These are phyloP conservation scores for Hyaloscypha bicolor DNA, from an alignment of 495 filamentous ascomycete genomes.

Conservation along the genomic window DNA sequence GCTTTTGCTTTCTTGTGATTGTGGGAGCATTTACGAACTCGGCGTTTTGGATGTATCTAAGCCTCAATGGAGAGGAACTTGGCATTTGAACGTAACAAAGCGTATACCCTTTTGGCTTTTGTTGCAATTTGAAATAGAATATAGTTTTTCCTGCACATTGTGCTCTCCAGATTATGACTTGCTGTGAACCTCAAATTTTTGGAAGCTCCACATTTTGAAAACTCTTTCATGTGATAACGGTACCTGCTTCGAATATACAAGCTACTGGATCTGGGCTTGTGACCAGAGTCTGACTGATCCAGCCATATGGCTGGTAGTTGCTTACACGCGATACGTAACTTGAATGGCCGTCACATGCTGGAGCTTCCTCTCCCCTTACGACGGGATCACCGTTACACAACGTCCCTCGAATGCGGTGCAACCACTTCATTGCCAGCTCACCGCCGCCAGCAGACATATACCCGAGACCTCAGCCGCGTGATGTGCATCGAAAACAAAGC, in stretches of 20 bases:
- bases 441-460: not conserved
- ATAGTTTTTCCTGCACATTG: not conserved
- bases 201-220: not conserved
- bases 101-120: slow-evolving; percentile 33
- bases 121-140: slow-evolving; percentile 15
- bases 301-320: not conserved
- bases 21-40: slow-evolving; percentile 33
- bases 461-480: slow-evolving; percentile 9
- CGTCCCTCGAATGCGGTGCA: not conserved
- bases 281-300: not conserved
- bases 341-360: not conserved
- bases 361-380: not conserved
- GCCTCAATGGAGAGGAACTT: slow-evolving; percentile 30
- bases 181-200: not conserved
- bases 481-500: not conserved
- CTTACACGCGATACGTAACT: not conserved
- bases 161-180: not conserved
- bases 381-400: not conserved
- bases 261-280: not conserved
- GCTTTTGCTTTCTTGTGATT: not conserved
- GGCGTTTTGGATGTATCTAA: slow-evolving; percentile 34
- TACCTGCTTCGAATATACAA: not conserved
- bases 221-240: slow-evolving; percentile 5
- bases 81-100: slow-evolving; percentile 37
- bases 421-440: not conserved